These are phyloP conservation scores for Retiboletus flavoniger DNA, from an alignment of 1,284 basidiomycete species.

Conservation along the genomic window DNA sequence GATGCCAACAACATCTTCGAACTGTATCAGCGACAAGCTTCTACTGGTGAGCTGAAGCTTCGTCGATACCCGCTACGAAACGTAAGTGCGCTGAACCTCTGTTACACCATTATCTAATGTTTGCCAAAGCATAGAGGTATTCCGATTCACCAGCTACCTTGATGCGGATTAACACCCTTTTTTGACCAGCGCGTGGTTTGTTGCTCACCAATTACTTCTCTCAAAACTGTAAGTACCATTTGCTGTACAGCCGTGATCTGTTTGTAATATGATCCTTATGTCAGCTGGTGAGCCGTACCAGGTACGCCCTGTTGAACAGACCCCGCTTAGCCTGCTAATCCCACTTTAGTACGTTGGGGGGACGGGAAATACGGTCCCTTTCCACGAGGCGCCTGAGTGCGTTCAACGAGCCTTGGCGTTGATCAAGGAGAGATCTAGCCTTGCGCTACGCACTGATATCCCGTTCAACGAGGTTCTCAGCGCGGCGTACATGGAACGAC, in stretches of 20 bases:
- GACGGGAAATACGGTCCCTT: conserved; percentile 66
- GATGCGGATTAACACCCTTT: conserved; percentile 6
- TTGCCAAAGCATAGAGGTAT: conserved; percentile 60
- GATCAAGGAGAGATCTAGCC: conserved; percentile 51
- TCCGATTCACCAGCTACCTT: neutral
- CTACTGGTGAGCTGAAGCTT: conserved; percentile 53
- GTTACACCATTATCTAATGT: conserved; percentile 11
- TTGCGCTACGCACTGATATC: conserved; percentile 37
- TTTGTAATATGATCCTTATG: conserved; percentile 3
- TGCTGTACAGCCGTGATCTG: neutral
- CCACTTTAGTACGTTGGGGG: conserved; percentile 66
- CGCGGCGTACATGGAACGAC: conserved; percentile 78
- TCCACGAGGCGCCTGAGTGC: conserved; percentile 53
- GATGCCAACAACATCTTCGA: conserved; percentile 56
- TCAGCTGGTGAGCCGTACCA: conserved; percentile 73
- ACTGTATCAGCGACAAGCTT: conserved; percentile 64
- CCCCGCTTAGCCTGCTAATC: conserved; percentile 3
- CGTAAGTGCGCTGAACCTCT: conserved; percentile 36
- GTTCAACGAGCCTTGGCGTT: conserved; percentile 55
- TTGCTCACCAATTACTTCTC: conserved; percentile 79
- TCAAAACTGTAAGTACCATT: conserved; percentile 62
- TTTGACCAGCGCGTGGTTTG: conserved; percentile 55
- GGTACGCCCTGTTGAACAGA: conserved; percentile 35
- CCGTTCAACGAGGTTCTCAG: conserved; percentile 76
- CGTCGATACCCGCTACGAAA: conserved; percentile 65